Conservation (phyloP, 306 rosid genomes). For the Potentilla sterilis region DNA sequence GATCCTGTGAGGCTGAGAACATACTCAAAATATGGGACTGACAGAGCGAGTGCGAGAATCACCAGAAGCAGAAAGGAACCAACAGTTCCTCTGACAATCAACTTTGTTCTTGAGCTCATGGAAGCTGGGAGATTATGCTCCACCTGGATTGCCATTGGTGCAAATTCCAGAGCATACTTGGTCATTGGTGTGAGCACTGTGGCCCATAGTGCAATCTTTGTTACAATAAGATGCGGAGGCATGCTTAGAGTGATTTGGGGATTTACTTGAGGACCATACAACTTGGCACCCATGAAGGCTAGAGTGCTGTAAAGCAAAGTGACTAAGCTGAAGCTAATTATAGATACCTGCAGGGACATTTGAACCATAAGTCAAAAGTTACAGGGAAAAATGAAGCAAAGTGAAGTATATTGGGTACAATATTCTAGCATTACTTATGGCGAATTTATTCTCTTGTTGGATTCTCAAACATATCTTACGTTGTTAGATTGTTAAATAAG, state of each 20-base stretch:
- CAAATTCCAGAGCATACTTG: constrained; percentile 74
- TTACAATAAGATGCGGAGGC: constrained; percentile 42
- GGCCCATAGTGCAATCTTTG: constrained; percentile 75
- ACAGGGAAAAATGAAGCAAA: neutral
- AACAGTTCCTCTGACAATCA: constrained; percentile 38
- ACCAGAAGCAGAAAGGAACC: constrained; percentile 51
- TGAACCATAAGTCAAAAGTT: neutral
- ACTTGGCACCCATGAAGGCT: constrained; percentile 69
- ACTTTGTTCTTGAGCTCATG: constrained; percentile 37
- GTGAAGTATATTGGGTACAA: too few relatives aligned
- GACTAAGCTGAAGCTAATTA: constrained; percentile 63
- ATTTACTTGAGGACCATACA: constrained; percentile 54
- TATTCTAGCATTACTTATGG: neutral
- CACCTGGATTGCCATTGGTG: constrained; percentile 67
- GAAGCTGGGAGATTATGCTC: constrained; percentile 52
- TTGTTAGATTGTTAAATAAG: neutral
- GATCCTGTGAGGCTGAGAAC: constrained; percentile 81
- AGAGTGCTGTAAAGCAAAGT: constrained; percentile 35
- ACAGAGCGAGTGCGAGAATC: constrained; percentile 55
- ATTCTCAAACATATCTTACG: neutral
- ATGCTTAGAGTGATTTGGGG: constrained; percentile 78
- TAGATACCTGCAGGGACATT: constrained; percentile 47
- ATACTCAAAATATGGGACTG: constrained; percentile 60
- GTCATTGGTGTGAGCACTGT: constrained; percentile 75
- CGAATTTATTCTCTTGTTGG: neutral